phyloP scores from a whole-genome alignment of 2,329 filamentous ascomycete species.

The Ophiognomonia clavigignenti-juglandacearum region DNA sequence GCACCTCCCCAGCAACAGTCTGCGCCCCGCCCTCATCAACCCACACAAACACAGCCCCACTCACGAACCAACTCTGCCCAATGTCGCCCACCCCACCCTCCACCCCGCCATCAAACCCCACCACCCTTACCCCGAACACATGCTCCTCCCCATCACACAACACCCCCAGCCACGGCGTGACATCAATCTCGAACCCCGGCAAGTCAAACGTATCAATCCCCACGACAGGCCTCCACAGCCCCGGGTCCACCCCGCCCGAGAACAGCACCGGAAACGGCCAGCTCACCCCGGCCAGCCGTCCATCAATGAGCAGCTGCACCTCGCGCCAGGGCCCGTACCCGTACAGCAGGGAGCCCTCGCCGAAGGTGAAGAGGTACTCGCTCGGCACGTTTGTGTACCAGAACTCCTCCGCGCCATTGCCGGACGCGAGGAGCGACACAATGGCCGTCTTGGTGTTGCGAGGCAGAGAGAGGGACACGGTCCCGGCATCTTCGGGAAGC shows the following conservation, averaged over 20 bases:
- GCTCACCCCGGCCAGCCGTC: constrained; percentile 54
- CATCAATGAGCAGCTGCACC: constrained; percentile 61
- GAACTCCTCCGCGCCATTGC: constrained; percentile 63
- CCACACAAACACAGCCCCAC: constrained; percentile 63
- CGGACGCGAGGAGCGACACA: constrained; percentile 59
- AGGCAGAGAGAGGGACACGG: constrained; percentile 45
- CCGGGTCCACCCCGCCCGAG: constrained; percentile 62
- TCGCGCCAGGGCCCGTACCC: constrained; percentile 64
- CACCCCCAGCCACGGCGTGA: constrained; percentile 58
- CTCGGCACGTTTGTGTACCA: constrained; percentile 65
- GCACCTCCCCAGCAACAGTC: constrained; percentile 18
- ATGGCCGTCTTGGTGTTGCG: constrained; percentile 53
- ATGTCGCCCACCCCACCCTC: constrained; percentile 38
- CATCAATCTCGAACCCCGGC: constrained; percentile 62
- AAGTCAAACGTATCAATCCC: constrained; percentile 66
- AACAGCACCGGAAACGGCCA: constrained; percentile 70
- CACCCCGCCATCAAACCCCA: constrained; percentile 41
- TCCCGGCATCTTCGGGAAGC: constrained; percentile 47
- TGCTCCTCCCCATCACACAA: constrained; percentile 46
- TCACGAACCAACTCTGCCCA: constrained; percentile 59
- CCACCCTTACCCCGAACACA: not conserved
- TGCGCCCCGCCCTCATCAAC: constrained; percentile 37
- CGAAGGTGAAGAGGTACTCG: constrained; percentile 50
- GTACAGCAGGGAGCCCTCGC: constrained; percentile 44
- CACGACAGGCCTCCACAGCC: constrained; percentile 65